phyloP scores from a whole-genome alignment of 2,329 filamentous ascomycete genomes.

The Albophoma yamanashiensis region DNA sequence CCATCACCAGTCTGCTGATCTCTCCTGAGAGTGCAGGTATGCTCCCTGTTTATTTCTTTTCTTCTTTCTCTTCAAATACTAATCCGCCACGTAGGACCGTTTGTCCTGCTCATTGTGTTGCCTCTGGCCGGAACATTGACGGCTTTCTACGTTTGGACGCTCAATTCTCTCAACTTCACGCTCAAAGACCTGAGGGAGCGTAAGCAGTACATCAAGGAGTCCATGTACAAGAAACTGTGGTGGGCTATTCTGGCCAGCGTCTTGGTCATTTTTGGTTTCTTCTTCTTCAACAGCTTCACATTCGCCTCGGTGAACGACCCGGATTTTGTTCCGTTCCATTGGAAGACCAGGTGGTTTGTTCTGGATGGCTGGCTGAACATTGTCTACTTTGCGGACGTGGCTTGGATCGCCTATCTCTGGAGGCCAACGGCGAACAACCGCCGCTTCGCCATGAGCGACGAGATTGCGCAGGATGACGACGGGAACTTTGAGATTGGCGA shows the following conservation, averaged over 20 bases:
- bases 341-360: conserved; percentile 96
- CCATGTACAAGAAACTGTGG: conserved; percentile 98
- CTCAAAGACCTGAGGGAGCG: conserved; percentile 94
- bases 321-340: conserved; percentile 91
- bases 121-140: conserved; percentile 87
- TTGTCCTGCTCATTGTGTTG: conserved; percentile 86
- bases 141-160: conserved; percentile 96
- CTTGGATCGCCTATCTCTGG: conserved; percentile 92
- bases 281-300: conserved; percentile 95
- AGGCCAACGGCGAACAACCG: conserved; percentile 92
- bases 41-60: conserved; percentile 9
- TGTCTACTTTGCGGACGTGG: conserved; percentile 89
- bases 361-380: conserved; percentile 96
- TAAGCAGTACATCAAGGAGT: conserved; percentile 84
- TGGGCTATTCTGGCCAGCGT: conserved; percentile 93
- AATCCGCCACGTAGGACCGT: conserved; percentile 46
- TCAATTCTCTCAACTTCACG: conserved; percentile 88
- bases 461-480: conserved; percentile 96
- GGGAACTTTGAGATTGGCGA: conserved; percentile 91
- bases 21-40: conserved; percentile 73
- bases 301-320: conserved; percentile 78
- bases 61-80: conserved; percentile 6
- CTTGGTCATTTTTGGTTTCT: conserved; percentile 92
- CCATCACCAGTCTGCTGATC: conserved; percentile 77
- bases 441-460: conserved; percentile 97